Conservation (phyloP, 805 yeast species). For the Candida anglica region DNA sequence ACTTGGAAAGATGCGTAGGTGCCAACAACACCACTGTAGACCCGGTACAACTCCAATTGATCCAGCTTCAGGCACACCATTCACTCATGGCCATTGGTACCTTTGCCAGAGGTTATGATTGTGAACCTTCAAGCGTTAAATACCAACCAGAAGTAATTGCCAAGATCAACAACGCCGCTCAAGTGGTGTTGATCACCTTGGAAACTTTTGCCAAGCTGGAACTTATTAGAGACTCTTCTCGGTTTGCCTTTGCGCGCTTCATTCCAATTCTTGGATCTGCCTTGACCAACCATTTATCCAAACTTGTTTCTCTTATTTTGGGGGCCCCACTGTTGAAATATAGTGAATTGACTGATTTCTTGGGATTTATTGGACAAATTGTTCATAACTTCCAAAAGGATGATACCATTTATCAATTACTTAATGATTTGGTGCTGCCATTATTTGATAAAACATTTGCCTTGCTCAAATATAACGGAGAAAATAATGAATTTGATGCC, state of each 20-base stretch:
- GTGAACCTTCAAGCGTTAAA: constrained; percentile 31
- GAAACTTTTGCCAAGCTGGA: constrained; percentile 68
- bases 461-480: constrained; percentile 35
- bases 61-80: constrained; percentile 78
- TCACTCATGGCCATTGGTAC: constrained; percentile 86
- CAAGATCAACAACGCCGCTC: constrained; percentile 62
- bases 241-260: constrained; percentile 84
- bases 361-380: constrained; percentile 84
- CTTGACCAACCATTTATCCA: constrained; percentile 50
- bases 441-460: constrained; percentile 60
- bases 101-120: constrained; percentile 79
- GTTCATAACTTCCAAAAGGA: constrained; percentile 71
- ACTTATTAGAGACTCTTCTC: constrained; percentile 75
- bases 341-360: constrained; percentile 72
- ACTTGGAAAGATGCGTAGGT: constrained; percentile 63
- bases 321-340: constrained; percentile 52
- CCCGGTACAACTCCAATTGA: constrained; percentile 29
- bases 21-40: constrained; percentile 24
- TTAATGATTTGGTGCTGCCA: constrained; percentile 74
- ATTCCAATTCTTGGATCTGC: constrained; percentile 63
- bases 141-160: constrained; percentile 35
- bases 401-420: constrained; percentile 64
- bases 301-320: constrained; percentile 62
- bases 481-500: constrained; percentile 27
- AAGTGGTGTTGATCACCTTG: constrained; percentile 78